Percentiles rank a stretch among this genome's conserved stretches.
phyloP scores from a whole-genome alignment of 768 basidiomycete genomes.

The Rhodotorula diobovata region DNA sequence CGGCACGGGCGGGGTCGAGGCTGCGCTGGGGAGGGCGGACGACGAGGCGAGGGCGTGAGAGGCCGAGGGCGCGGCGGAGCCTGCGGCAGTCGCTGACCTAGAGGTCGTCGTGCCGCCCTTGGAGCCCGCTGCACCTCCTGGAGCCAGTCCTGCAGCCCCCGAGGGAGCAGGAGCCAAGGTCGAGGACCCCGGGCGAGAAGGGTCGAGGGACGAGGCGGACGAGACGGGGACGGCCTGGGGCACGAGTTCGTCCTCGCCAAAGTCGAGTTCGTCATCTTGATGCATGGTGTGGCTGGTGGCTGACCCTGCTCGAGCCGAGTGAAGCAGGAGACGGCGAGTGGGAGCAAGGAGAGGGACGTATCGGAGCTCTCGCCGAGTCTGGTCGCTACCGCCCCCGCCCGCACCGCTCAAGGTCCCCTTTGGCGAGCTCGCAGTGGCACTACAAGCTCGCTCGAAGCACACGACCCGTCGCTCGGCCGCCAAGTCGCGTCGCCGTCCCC shows the following conservation, averaged over 20 bases:
- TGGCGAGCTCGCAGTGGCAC: too few species aligned
- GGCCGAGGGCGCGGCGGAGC: neutral
- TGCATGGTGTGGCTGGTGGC: neutral
- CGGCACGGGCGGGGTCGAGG: neutral
- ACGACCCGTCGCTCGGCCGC: too few species aligned
- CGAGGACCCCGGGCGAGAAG: neutral
- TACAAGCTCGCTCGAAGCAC: too few species aligned
- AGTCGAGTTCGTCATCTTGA: conserved; percentile 38
- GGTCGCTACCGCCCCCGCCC: too few species aligned
- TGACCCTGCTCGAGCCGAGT: neutral
- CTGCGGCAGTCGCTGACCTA: neutral
- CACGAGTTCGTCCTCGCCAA: conserved; percentile 39
- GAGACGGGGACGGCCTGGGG: neutral
- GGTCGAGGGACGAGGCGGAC: neutral
- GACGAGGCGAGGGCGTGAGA: neutral
- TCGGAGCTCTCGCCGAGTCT: too few species aligned
- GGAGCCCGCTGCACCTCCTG: neutral
- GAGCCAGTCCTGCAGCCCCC: neutral
- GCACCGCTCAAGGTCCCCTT: too few species aligned
- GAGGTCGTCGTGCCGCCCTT: neutral
- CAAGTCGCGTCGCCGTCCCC: too few species aligned
- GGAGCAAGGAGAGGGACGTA: neutral
- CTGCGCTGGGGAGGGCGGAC: neutral
- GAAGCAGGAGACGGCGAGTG: too few species aligned
- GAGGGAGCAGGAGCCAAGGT: too few species aligned